Conservation (phyloP, 805 yeast genomes). For the Nakazawaea ishiwadae region DNA sequence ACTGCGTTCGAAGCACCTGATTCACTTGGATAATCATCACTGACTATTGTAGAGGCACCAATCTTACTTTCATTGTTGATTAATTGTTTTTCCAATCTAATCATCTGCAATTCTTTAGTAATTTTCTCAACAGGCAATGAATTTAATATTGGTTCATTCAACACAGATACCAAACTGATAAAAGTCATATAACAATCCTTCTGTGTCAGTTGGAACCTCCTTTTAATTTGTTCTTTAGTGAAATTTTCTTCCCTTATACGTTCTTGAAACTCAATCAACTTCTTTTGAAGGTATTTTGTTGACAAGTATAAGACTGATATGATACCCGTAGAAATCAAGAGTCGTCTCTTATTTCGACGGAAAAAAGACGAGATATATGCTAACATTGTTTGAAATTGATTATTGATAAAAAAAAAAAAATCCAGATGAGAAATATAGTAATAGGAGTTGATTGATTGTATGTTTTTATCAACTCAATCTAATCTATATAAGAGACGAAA, state of each 20-base stretch:
- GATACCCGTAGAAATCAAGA: constrained; percentile 39
- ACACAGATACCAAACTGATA: constrained; percentile 74
- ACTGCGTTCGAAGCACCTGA: constrained; percentile 12
- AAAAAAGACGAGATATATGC: constrained; percentile 30
- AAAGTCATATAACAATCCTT: constrained; percentile 84
- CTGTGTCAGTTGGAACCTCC: constrained; percentile 88
- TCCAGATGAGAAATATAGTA: no score
- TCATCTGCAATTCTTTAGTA: constrained; percentile 62
- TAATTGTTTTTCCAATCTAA: constrained; percentile 35
- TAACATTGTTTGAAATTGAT: constrained; percentile 21
- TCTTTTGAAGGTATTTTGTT: constrained; percentile 36
- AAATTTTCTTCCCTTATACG: constrained; percentile 51
- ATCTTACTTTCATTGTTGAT: constrained; percentile 14
- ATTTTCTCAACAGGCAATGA: constrained; percentile 67
- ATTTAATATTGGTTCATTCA: constrained; percentile 58
- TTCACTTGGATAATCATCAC: constrained; percentile 36
- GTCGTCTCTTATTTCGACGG: constrained; percentile 39
- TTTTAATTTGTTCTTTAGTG: constrained; percentile 64
- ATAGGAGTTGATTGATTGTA: no score
- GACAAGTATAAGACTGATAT: constrained; percentile 40
- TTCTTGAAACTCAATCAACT: constrained; percentile 45
- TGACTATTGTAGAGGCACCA: constrained; percentile 22
- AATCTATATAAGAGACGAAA: no score
- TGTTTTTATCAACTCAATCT: no score
- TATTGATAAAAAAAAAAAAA: no score